These are phyloP conservation scores for Polyporus arcularius DNA, from an alignment of 768 basidiomycete genomes.

Conservation along the genomic window DNA sequence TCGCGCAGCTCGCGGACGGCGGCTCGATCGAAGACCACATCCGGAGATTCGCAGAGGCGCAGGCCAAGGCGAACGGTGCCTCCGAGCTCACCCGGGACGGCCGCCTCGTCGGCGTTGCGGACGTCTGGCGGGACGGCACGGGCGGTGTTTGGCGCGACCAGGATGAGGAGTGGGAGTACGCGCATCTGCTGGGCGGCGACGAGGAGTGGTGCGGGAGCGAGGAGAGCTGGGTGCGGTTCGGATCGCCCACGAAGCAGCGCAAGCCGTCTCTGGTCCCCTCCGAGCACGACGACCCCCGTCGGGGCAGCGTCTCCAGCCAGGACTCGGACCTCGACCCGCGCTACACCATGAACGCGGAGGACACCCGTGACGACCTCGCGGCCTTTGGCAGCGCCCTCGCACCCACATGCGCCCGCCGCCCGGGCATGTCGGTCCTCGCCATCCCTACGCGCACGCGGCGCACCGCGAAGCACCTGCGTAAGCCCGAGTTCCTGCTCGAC, in stretches of 20 bases:
- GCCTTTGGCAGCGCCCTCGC: slow-evolving; percentile 31
- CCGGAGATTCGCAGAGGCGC: slow-evolving; percentile 53
- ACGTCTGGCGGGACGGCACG: slow-evolving; percentile 59
- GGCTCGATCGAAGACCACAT: slow-evolving; percentile 58
- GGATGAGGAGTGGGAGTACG: slow-evolving; percentile 71
- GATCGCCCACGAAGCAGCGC: slow-evolving; percentile 38
- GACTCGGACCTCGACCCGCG: slow-evolving; percentile 57
- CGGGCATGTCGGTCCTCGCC: slow-evolving; percentile 37
- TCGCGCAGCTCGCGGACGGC: slow-evolving; percentile 71
- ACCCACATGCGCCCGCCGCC: slow-evolving; percentile 32
- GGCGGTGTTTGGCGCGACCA: slow-evolving; percentile 73
- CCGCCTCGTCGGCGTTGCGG: slow-evolving; percentile 41
- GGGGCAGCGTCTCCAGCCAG: slow-evolving; percentile 49
- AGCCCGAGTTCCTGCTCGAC: slow-evolving; percentile 38
- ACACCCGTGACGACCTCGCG: slow-evolving; percentile 37
- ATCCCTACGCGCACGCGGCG: slow-evolving; percentile 37
- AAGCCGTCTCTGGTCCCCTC: slow-evolving; percentile 13
- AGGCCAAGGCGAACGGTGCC: slow-evolving; percentile 45
- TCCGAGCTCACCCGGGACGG: slow-evolving; percentile 23
- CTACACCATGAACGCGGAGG: slow-evolving; percentile 45
- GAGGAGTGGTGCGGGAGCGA: slow-evolving; percentile 28
- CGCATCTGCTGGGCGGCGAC: slow-evolving; percentile 53
- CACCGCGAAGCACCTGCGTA: slow-evolving; percentile 38
- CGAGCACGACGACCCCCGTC: slow-evolving; percentile 34
- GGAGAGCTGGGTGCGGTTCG: slow-evolving; percentile 43